These are phyloP conservation scores for Aspergillus tubingensis DNA, from an alignment of 2,329 filamentous ascomycete species.

Conservation along the genomic window DNA sequence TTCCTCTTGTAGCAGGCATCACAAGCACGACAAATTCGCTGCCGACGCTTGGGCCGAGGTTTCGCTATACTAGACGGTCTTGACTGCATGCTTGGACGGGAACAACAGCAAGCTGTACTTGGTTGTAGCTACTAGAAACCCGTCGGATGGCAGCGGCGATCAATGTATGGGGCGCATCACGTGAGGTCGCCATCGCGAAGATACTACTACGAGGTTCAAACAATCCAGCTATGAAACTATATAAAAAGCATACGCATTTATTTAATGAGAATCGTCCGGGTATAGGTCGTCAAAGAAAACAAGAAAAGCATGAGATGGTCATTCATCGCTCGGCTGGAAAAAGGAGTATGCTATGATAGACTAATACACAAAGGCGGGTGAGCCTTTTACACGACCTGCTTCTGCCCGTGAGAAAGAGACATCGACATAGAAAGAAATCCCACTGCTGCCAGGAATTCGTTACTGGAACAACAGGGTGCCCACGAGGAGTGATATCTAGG, in stretches of 20 bases:
- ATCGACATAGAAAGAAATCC: constrained; percentile 26
- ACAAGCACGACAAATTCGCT: not conserved
- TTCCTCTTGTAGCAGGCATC: not conserved
- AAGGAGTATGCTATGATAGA: constrained; percentile 28
- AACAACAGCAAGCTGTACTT: not conserved
- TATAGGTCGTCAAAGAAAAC: not conserved
- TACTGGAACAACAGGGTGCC: constrained; percentile 27
- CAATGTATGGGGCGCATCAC: not conserved
- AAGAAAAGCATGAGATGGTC: constrained; percentile 15
- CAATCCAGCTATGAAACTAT: not conserved
- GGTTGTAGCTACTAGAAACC: too few relatives aligned
- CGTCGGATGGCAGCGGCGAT: not conserved
- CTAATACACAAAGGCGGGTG: constrained; percentile 32
- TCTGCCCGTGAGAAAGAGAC: constrained; percentile 25
- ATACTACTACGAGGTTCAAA: not conserved
- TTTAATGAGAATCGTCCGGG: not conserved
- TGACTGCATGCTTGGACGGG: not conserved
- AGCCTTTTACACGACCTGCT: constrained; percentile 22
- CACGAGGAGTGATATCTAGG: constrained; percentile 17
- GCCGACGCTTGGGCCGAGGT: not conserved
- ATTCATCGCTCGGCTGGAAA: constrained; percentile 27
- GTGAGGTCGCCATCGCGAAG: not conserved
- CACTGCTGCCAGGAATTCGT: constrained; percentile 29
- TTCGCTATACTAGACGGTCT: not conserved
- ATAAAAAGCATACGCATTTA: not conserved